Percentiles rank a stretch among this genome's conserved stretches.
phyloP scores from a whole-genome alignment of 495 filamentous ascomycete genomes.

The Penicillium angulare region DNA sequence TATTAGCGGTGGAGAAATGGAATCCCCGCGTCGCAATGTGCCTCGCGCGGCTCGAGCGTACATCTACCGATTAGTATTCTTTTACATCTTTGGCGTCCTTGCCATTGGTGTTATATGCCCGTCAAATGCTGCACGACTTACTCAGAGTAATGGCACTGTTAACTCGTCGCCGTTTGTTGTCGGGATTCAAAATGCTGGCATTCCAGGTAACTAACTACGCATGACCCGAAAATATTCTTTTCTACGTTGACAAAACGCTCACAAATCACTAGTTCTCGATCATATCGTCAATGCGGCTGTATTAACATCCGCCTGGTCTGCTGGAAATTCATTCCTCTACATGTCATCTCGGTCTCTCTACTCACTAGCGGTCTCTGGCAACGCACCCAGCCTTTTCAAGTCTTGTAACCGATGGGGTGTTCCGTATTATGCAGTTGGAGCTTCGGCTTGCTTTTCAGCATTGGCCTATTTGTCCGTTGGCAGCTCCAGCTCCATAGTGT shows the following conservation, averaged over 20 bases:
- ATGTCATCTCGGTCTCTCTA: constrained; percentile 70
- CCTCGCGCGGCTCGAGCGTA: constrained; percentile 76
- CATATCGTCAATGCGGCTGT: constrained; percentile 78
- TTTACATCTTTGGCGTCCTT: constrained; percentile 64
- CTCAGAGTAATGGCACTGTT: constrained; percentile 46
- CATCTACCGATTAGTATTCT: constrained; percentile 83
- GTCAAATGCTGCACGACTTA: constrained; percentile 51
- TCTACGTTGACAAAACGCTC: too few species aligned
- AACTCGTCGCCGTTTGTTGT: constrained; percentile 59
- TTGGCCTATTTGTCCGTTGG: constrained; percentile 39
- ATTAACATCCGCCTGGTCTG: constrained; percentile 66
- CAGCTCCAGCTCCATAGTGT: constrained; percentile 35
- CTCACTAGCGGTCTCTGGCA: constrained; percentile 51
- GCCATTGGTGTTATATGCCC: constrained; percentile 58
- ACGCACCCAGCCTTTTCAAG: constrained; percentile 48
- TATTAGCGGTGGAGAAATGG: constrained; percentile 65
- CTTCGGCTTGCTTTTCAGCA: constrained; percentile 31
- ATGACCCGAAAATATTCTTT: too few species aligned
- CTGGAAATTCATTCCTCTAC: constrained; percentile 79
- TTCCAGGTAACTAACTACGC: too few species aligned
- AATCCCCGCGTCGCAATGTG: constrained; percentile 72
- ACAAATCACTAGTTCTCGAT: too few species aligned
- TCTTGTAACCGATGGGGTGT: constrained; percentile 50
- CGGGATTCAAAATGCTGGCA: constrained; percentile 59
- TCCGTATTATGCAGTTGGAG: constrained; percentile 43